These are phyloP conservation scores for Talaromyces sp. DNA, from an alignment of 2,329 filamentous ascomycete genomes.

Conservation along the genomic window DNA sequence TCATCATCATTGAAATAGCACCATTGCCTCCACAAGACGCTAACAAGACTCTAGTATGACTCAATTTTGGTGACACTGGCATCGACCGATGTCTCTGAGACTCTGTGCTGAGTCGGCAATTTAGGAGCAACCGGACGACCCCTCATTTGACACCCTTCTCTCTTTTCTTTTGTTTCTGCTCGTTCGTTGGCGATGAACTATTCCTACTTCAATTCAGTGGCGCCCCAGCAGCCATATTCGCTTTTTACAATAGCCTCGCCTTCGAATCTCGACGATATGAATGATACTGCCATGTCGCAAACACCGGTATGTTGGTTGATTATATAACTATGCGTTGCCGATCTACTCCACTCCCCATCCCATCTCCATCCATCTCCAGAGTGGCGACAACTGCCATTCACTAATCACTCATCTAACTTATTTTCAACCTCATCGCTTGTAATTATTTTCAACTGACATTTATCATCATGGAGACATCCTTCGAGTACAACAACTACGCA, in stretches of 20 bases:
- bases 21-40: neutral
- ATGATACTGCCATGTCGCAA: conserved; percentile 29
- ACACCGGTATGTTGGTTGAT: conserved; percentile 33
- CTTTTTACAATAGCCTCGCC: conserved; percentile 49
- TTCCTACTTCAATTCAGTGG: conserved; percentile 34
- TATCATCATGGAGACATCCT: conserved; percentile 23
- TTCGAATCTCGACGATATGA: conserved; percentile 19
- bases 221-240: conserved; percentile 46
- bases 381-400: neutral
- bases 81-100: neutral
- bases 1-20: neutral
- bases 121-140: neutral
- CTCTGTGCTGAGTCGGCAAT: neutral
- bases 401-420: neutral
- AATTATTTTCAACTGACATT: neutral
- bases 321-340: neutral
- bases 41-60: neutral
- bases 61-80: neutral
- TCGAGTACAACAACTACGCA: conserved; percentile 38
- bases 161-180: neutral
- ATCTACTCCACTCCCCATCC: conserved; percentile 1
- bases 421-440: neutral
- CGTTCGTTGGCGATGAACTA: conserved; percentile 55
- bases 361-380: neutral
- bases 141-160: neutral